Percentiles rank a stretch among this genome's conserved stretches.
Conservation (phyloP, 2,329 filamentous ascomycete species). For the Verticillium dahliae region DNA sequence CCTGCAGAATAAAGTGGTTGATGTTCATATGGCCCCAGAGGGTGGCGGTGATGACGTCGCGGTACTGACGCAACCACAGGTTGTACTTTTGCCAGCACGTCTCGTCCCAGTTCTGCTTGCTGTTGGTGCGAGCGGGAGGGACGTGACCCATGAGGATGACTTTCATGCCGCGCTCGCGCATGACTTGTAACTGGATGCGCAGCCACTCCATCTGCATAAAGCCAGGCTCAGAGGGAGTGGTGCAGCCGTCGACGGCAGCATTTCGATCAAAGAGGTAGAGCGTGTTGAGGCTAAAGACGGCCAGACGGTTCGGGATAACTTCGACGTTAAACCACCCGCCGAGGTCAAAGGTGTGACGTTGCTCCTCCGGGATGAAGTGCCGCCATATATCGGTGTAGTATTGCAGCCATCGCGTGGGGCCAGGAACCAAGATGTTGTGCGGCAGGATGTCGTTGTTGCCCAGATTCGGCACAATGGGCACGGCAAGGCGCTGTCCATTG, state of each 20-base stretch:
- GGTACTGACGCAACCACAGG: slow-evolving; percentile 82
- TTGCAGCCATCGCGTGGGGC: slow-evolving; percentile 81
- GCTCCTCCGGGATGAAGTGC: slow-evolving; percentile 83
- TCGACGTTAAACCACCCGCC: slow-evolving; percentile 95
- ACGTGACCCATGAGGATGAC: slow-evolving; percentile 93
- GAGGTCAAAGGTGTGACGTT: slow-evolving; percentile 83
- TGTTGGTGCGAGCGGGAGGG: slow-evolving; percentile 77
- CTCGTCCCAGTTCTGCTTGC: slow-evolving; percentile 90
- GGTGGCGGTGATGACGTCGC: slow-evolving; percentile 75
- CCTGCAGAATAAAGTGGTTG: slow-evolving; percentile 91
- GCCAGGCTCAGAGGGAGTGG: slow-evolving; percentile 70
- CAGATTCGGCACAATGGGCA: slow-evolving; percentile 84
- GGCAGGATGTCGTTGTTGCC: slow-evolving; percentile 98
- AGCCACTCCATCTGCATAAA: slow-evolving; percentile 97
- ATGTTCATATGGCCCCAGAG: slow-evolving; percentile 98
- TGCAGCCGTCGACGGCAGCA: slow-evolving; percentile 86
- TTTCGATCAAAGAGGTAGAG: slow-evolving; percentile 95
- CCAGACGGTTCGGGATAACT: slow-evolving; percentile 77
- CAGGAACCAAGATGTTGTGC: slow-evolving; percentile 84
- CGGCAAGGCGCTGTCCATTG: slow-evolving; percentile 49
- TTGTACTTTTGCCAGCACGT: slow-evolving; percentile 98
- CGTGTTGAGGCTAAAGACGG: slow-evolving; percentile 92
- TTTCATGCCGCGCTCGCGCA: slow-evolving; percentile 83
- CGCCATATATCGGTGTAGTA: slow-evolving; percentile 74
- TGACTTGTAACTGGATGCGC: slow-evolving; percentile 75